Conservation (phyloP, 257 asterid genomes). For the Marsdenia floribunda region DNA sequence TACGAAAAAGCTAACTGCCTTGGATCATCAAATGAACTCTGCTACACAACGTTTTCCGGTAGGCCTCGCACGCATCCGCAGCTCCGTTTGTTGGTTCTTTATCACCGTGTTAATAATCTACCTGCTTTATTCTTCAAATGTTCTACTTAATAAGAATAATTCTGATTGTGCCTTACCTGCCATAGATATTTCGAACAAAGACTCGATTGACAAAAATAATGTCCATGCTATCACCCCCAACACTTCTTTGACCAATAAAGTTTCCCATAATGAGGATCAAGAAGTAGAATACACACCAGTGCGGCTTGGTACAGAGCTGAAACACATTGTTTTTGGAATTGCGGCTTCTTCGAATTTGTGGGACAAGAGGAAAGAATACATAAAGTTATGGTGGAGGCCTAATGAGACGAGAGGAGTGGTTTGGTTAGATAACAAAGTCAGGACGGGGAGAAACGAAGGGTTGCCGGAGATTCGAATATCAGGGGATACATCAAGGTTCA, state of each 20-base stretch:
- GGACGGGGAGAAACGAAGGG: constrained; percentile 22
- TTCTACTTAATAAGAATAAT: constrained; percentile 33
- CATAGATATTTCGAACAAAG: constrained; percentile 16
- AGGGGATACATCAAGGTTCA: constrained; percentile 40
- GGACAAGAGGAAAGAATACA: constrained; percentile 58
- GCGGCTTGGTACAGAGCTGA: constrained; percentile 26
- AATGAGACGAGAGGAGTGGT: constrained; percentile 63
- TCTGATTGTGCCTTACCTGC: constrained; percentile 16
- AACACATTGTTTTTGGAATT: constrained; percentile 55
- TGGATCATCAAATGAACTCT: constrained; percentile 26
- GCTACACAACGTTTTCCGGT: constrained; percentile 30
- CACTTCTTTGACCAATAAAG: constrained; percentile 2
- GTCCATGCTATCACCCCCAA: neutral
- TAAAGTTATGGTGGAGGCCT: constrained; percentile 71
- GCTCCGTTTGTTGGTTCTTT: constrained; percentile 36
- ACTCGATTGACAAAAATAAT: constrained; percentile 11
- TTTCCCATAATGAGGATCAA: neutral
- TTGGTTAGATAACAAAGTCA: constrained; percentile 51
- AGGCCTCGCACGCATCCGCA: constrained; percentile 41
- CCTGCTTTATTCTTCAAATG: constrained; percentile 41
- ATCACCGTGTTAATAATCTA: constrained; percentile 36
- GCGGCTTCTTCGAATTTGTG: constrained; percentile 67
- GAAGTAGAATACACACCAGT: neutral
- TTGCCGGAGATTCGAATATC: constrained; percentile 58
- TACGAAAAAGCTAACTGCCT: neutral